A percentile compares a stretch with the other conserved stretches of the same genome.
These are phyloP conservation scores for Nicotiana undulata DNA, from an alignment of 257 asterid species.

Conservation along the genomic window DNA sequence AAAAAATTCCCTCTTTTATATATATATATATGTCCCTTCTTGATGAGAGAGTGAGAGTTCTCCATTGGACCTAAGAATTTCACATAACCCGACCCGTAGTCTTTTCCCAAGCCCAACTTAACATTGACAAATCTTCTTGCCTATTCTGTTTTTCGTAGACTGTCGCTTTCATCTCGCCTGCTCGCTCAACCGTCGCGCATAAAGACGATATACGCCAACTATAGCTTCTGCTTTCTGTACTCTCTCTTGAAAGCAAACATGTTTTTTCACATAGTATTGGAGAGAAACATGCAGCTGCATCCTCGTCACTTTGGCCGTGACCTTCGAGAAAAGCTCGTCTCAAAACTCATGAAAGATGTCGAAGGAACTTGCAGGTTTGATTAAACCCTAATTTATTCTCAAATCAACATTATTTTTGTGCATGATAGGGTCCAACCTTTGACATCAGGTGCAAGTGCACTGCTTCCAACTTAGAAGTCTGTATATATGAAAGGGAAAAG, in stretches of 20 bases:
- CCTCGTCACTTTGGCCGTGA: conserved; percentile 98
- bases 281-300: conserved; percentile 90
- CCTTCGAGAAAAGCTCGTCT: conserved; percentile 75
- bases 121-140: too few species aligned
- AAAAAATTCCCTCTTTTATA: too few species aligned
- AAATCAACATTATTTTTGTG: not conserved
- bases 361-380: conserved; percentile 91
- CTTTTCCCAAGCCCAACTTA: not conserved
- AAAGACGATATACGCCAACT: not conserved
- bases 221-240: not conserved
- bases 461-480: not conserved
- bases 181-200: not conserved
- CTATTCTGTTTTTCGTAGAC: not conserved
- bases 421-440: not conserved
- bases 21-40: too few species aligned
- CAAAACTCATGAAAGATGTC: conserved; percentile 92
- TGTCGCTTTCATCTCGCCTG: too few species aligned
- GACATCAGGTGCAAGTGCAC: not conserved
- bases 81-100: not conserved
- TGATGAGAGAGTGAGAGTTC: too few species aligned
- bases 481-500: not conserved
- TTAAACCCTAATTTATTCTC: not conserved
- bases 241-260: conserved; percentile 11
- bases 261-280: conserved; percentile 87
- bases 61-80: not conserved